Conservation (phyloP, 2,329 filamentous ascomycete species). For the Sporothrix inflata region DNA sequence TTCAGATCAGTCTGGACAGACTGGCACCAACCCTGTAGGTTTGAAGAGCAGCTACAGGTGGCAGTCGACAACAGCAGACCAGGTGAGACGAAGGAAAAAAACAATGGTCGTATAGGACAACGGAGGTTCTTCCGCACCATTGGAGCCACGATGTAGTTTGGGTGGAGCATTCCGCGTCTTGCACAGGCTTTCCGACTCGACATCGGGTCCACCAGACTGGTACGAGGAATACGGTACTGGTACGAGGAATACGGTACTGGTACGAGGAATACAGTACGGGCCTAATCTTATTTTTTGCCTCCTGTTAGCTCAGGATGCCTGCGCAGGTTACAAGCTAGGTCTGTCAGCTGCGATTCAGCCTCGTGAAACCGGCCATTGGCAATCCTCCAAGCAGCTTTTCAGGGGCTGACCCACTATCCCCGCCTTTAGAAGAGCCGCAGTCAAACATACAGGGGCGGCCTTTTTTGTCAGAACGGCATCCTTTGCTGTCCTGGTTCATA, state of each 20-base stretch:
- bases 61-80: slow-evolving; percentile 9
- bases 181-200: slow-evolving; percentile 2
- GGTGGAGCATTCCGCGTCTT: slow-evolving; percentile 4
- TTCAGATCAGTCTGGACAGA: not conserved
- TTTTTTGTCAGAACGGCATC: not conserved
- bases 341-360: not conserved
- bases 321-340: not conserved
- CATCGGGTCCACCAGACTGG: not conserved
- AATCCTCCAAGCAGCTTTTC: not conserved
- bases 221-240: not conserved
- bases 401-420: slow-evolving; percentile 6
- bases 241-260: not conserved
- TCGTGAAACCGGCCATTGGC: not conserved
- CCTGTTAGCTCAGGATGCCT: not conserved
- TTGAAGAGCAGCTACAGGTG: not conserved
- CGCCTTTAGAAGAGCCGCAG: slow-evolving; percentile 1
- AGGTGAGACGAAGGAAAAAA: not conserved
- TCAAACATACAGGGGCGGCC: slow-evolving; percentile 4
- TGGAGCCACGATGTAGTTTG: not conserved
- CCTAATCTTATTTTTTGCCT: not conserved
- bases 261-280: not conserved
- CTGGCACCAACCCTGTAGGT: not conserved
- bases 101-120: not conserved
- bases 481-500: not conserved
- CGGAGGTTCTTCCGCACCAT: slow-evolving; percentile 2